Evolutionary conservation across 2,329 filamentous ascomycete genomes (phyloP).

Genomic region (Scleromitrula shiraiana): DNA sequence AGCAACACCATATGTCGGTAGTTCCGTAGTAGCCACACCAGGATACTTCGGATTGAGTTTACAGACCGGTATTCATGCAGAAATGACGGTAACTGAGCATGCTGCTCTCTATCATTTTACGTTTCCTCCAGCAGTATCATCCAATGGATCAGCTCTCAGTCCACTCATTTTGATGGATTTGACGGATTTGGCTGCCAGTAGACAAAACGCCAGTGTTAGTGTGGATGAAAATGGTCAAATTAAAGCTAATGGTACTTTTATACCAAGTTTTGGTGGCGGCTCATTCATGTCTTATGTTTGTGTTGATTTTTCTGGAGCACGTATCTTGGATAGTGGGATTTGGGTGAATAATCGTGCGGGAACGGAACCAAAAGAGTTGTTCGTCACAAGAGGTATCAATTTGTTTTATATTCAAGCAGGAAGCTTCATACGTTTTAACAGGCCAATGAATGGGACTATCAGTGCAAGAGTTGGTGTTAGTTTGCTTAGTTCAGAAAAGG

Average conservation of each 20-base stretch:
- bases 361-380: constrained; percentile 37
- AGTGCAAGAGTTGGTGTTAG: constrained; percentile 59
- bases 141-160: constrained; percentile 28
- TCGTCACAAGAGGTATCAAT: constrained; percentile 43
- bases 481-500: constrained; percentile 57
- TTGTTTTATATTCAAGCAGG: constrained; percentile 49
- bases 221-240: constrained; percentile 53
- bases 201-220: constrained; percentile 48
- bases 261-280: constrained; percentile 57
- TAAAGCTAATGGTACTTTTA: constrained; percentile 51
- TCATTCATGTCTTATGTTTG: constrained; percentile 55
- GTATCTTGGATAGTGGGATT: constrained; percentile 50
- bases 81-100: constrained; percentile 59
- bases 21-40: constrained; percentile 47
- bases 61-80: constrained; percentile 46
- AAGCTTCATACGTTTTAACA: constrained; percentile 52
- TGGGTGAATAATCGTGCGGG: constrained; percentile 50
- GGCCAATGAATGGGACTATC: constrained; percentile 40
- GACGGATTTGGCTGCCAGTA: constrained; percentile 52
- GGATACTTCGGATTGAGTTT: constrained; percentile 58
- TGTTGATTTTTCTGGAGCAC: constrained; percentile 54
- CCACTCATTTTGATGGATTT: constrained; percentile 60
- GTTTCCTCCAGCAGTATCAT: constrained; percentile 37
- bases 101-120: constrained; percentile 58
- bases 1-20: constrained; percentile 34